Evolutionary conservation across 768 basidiomycete genomes (phyloP).

Genomic region (Leccinum olivaceopallidum): DNA sequence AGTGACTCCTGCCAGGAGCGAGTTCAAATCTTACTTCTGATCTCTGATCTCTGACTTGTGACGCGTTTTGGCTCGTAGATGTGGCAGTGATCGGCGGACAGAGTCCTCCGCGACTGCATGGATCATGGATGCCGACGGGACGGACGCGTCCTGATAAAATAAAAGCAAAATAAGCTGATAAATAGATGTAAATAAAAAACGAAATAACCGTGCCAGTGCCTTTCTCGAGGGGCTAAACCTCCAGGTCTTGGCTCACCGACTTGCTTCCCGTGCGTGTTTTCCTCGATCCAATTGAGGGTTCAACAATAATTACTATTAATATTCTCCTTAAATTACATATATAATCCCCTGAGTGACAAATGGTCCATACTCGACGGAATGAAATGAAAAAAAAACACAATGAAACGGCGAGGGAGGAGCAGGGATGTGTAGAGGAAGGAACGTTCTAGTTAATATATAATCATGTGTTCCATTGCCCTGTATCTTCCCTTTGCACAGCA

Average conservation of each 20-base stretch:
- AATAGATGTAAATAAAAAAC: background rate
- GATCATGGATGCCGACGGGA: background rate
- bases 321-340: slow-evolving; percentile 27
- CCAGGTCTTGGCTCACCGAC: background rate
- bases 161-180: background rate
- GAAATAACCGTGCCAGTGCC: background rate
- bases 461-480: slow-evolving; percentile 7
- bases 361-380: slow-evolving; percentile 29
- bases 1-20: background rate
- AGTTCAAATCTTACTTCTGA: background rate
- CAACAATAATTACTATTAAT: background rate
- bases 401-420: background rate
- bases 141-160: background rate
- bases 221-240: background rate
- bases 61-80: background rate
- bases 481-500: slow-evolving; percentile 4
- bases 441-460: slow-evolving; percentile 17
- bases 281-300: background rate
- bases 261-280: background rate
- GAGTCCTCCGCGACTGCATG: background rate
- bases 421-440: background rate
- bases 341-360: slow-evolving; percentile 25
- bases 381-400: slow-evolving; percentile 6
- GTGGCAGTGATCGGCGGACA: background rate
- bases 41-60: background rate